A percentile compares a stretch with the other conserved stretches of the same genome.
These are phyloP conservation scores for Decorospora gaudefroyi DNA, from an alignment of 2,329 filamentous ascomycete species.

Conservation along the genomic window DNA sequence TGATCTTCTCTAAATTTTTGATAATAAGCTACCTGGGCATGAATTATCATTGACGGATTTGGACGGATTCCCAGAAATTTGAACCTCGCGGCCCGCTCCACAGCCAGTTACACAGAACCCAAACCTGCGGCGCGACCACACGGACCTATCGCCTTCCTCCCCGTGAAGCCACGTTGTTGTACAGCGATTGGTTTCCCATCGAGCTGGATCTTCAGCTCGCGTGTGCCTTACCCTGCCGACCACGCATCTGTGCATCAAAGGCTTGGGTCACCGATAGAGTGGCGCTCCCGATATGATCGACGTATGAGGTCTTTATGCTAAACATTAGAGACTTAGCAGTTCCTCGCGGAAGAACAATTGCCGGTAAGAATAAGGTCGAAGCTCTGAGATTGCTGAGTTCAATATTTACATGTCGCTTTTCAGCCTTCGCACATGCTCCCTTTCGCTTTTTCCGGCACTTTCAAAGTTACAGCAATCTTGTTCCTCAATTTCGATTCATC, in stretches of 20 bases:
- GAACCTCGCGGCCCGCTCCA: not conserved
- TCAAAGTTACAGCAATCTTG: not conserved
- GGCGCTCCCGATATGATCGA: slow-evolving; percentile 9
- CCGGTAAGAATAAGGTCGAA: no score
- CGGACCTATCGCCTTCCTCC: slow-evolving; percentile 12
- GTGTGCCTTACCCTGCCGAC: no score
- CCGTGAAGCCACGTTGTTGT: slow-evolving; percentile 16
- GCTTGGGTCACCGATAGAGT: slow-evolving; percentile 9
- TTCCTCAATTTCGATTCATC: no score
- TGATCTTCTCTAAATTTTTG: no score
- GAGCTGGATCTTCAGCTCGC: not conserved
- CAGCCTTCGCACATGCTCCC: not conserved
- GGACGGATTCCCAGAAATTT: not conserved
- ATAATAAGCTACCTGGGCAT: no score
- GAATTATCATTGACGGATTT: no score
- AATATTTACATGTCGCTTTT: no score
- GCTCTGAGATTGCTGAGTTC: no score
- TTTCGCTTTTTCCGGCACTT: not conserved
- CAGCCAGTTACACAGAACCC: slow-evolving; percentile 20
- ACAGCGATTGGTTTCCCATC: slow-evolving; percentile 3
- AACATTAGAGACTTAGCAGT: not conserved
- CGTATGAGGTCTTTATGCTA: not conserved
- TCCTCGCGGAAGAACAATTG: no score
- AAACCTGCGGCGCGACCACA: slow-evolving; percentile 18
- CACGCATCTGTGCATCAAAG: slow-evolving; percentile 1